Evolutionary conservation across 1,284 basidiomycete species (phyloP).

Genomic region (Apiotrichum gamsii): DNA sequence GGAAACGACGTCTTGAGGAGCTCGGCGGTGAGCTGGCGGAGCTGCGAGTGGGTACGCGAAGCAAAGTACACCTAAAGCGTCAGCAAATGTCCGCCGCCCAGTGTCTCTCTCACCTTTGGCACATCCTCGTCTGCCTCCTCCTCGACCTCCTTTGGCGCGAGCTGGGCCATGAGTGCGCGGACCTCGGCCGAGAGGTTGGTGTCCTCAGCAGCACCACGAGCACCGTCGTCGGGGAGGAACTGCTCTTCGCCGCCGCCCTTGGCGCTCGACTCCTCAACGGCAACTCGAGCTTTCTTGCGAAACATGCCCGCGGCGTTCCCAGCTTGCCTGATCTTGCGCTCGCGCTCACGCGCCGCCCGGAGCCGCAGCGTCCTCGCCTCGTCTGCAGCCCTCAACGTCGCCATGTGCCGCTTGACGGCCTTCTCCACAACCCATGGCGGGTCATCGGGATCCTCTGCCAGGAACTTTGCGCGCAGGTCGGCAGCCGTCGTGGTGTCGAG

Average conservation of each 20-base stretch:
- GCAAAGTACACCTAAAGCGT: conserved; percentile 69
- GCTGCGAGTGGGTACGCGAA: conserved; percentile 90
- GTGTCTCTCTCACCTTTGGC: conserved; percentile 35
- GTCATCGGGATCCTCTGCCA: conserved; percentile 47
- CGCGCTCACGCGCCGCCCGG: background rate
- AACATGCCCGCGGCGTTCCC: conserved; percentile 46
- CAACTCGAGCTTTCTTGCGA: background rate
- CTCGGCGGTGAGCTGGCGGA: conserved; percentile 84
- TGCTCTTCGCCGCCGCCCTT: conserved; percentile 48
- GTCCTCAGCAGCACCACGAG: conserved; percentile 45
- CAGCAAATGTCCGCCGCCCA: background rate
- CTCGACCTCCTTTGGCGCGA: conserved; percentile 25
- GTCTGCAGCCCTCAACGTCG: conserved; percentile 62
- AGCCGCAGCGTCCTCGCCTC: conserved; percentile 59
- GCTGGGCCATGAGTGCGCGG: conserved; percentile 70
- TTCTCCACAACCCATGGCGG: conserved; percentile 78
- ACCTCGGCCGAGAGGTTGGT: conserved; percentile 64
- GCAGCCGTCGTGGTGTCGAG: conserved; percentile 25
- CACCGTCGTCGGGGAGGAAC: conserved; percentile 60
- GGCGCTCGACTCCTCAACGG: background rate
- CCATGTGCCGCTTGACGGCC: conserved; percentile 58
- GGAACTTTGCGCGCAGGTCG: conserved; percentile 26
- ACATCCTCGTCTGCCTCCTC: conserved; percentile 44
- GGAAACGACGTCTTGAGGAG: conserved; percentile 56
- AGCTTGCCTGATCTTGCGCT: conserved; percentile 53